Evolutionary conservation across 2,329 filamentous ascomycete genomes (phyloP).

Genomic region (Curvularia lunata): DNA sequence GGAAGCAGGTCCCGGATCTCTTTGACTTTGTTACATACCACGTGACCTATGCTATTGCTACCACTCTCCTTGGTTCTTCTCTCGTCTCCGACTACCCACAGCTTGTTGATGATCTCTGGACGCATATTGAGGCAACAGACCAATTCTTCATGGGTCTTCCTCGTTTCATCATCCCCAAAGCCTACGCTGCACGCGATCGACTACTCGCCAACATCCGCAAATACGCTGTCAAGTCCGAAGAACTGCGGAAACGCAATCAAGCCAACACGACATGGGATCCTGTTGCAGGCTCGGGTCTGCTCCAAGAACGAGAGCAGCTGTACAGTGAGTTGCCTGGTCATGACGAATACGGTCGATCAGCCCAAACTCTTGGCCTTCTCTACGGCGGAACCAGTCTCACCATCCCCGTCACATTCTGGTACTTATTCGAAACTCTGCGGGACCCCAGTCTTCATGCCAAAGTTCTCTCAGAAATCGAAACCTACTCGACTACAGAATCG

Average conservation of each 20-base stretch:
- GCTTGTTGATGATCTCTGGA: constrained; percentile 23
- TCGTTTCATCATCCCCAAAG: constrained; percentile 13
- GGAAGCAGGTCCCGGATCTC: constrained; percentile 21
- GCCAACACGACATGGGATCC: constrained; percentile 19
- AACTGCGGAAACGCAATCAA: not conserved
- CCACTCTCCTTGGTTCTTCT: constrained; percentile 18
- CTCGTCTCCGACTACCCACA: constrained; percentile 15
- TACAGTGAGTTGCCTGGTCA: constrained; percentile 22
- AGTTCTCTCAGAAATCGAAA: constrained; percentile 3
- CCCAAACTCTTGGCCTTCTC: constrained; percentile 24
- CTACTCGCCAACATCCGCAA: constrained; percentile 17
- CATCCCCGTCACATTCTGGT: constrained; percentile 26
- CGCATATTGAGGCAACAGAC: constrained; percentile 23
- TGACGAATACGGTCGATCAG: constrained; percentile 15
- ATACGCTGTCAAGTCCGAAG: constrained; percentile 14
- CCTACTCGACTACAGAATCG: not conserved
- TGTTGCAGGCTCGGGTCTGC: constrained; percentile 15
- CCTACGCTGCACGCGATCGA: constrained; percentile 22
- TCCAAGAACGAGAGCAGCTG: constrained; percentile 26
- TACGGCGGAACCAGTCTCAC: constrained; percentile 24
- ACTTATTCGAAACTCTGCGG: constrained; percentile 21
- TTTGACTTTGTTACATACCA: constrained; percentile 19
- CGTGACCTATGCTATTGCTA: constrained; percentile 13
- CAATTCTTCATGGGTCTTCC: constrained; percentile 24
- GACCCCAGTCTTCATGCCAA: not conserved